These are phyloP conservation scores for Graphilbum sp. DNA, from an alignment of 2,329 filamentous ascomycete genomes.

Conservation along the genomic window DNA sequence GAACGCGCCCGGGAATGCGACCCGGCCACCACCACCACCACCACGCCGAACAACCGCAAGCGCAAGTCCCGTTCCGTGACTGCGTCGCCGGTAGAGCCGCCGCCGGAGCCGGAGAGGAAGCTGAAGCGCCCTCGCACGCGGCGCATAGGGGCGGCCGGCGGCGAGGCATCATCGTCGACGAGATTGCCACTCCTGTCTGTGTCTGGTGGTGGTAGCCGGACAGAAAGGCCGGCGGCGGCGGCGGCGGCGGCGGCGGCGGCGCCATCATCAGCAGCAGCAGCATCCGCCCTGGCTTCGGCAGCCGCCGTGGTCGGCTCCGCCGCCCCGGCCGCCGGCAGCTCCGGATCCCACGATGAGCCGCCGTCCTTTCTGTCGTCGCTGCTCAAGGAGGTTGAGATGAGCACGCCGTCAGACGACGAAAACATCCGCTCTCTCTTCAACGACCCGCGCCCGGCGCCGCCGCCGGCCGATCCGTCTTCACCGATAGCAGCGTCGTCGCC, in stretches of 20 bases:
- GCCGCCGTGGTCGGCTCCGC: too few relatives aligned
- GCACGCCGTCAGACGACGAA: constrained; percentile 41
- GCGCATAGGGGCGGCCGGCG: constrained; percentile 35
- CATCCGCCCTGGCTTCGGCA: neutral
- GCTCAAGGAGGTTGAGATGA: constrained; percentile 70
- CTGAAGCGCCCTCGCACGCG: constrained; percentile 76
- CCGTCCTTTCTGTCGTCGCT: constrained; percentile 78
- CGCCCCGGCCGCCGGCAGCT: neutral
- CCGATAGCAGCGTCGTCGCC: constrained; percentile 40
- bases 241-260: neutral
- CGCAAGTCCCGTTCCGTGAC: constrained; percentile 57
- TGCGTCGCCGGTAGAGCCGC: constrained; percentile 51
- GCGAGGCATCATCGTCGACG: constrained; percentile 24
- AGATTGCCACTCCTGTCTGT: constrained; percentile 6
- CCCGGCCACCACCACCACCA: too few relatives aligned
- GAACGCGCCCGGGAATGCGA: constrained; percentile 66
- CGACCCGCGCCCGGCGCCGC: constrained; percentile 12
- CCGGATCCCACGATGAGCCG: constrained; percentile 21
- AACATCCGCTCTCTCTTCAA: constrained; percentile 23
- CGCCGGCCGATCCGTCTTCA: constrained; percentile 16
- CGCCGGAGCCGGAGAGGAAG: constrained; percentile 61
- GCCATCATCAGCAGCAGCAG: neutral
- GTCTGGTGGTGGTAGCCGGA: too few relatives aligned
- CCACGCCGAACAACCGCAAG: constrained; percentile 45
- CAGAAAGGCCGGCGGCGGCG: neutral